phyloP scores from a whole-genome alignment of 441 rosid species.

The Populus hybrid region DNA sequence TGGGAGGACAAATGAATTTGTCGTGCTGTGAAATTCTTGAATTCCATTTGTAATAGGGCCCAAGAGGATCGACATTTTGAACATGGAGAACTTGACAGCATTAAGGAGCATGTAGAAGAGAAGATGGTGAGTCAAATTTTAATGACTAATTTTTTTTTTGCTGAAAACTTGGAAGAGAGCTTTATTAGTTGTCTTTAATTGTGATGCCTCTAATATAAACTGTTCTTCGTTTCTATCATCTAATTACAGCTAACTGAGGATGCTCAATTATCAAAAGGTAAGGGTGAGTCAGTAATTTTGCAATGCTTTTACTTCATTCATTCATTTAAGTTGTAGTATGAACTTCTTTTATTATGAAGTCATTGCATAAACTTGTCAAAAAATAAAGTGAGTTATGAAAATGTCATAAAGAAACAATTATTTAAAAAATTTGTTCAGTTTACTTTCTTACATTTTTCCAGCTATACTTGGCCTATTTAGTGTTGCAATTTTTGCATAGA shows the following conservation, averaged over 20 bases:
- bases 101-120: conserved; percentile 32
- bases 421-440: neutral
- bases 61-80: conserved; percentile 34
- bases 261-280: conserved; percentile 26
- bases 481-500: neutral
- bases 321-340: neutral
- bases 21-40: neutral
- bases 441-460: neutral
- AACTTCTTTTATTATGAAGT: neutral
- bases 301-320: neutral
- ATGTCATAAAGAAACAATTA: neutral
- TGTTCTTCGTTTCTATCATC: conserved; percentile 9
- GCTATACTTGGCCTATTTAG: neutral
- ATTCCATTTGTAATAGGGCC: conserved; percentile 32
- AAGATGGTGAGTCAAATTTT: conserved; percentile 36
- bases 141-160: neutral
- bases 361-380: neutral
- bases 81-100: conserved; percentile 30
- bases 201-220: conserved; percentile 12
- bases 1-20: neutral
- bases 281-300: conserved; percentile 35
- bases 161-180: conserved; percentile 14
- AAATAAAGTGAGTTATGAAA: neutral
- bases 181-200: neutral
- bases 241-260: conserved; percentile 37